Evolutionary conservation across 2,329 filamentous ascomycete genomes (phyloP), one percentile per base, ranked within the genome.

Genomic region (Onygenales sp.): DNA sequence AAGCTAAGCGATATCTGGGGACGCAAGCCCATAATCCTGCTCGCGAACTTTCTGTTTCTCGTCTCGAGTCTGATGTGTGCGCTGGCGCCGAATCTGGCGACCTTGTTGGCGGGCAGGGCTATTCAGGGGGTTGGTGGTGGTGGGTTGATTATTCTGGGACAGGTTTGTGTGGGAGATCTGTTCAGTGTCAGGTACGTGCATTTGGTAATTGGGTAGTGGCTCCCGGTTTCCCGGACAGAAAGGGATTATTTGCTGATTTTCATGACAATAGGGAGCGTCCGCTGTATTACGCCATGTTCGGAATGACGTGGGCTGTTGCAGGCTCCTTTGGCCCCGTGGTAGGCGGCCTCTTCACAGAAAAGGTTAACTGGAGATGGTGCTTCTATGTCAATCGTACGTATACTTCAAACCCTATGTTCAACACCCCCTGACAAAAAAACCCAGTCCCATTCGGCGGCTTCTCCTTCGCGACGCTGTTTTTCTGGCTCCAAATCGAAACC

Each of bases 1-100:
- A 84, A 85, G 61, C 68, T 84, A 21, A 81, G 79, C 43, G 84
- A 86, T 59, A 85, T 86, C 54, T 86, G 80, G 71, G 83, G 84
- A 1, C 74, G 84, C 43, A 87, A 86, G 60, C 77, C 78, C 7
- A 76, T 84, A 50, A 70, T 86, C 32, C 69, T 86, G n/a, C 59
- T 78, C 2, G 81, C 81, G 31, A 83, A 84, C 55, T 66, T 76
- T 21, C 68, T 84, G 27, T 87, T 86, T 69, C 76, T 86, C 53
- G 66, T 82, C 11, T 82, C 80, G 32, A 83, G 79, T 42, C 66
- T 85, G 52, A 71, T 86, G 21, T 80, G 80, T 41, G 83, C 76
- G 2, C 61, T 83, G 33, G 71, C 80, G 3, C 73, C 73, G 50
- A 81, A 74, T 57, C 78, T 85, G 59, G 71, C 76, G 27, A 83